Conservation (phyloP, 345 rosid species). For the Murraya paniculata region DNA sequence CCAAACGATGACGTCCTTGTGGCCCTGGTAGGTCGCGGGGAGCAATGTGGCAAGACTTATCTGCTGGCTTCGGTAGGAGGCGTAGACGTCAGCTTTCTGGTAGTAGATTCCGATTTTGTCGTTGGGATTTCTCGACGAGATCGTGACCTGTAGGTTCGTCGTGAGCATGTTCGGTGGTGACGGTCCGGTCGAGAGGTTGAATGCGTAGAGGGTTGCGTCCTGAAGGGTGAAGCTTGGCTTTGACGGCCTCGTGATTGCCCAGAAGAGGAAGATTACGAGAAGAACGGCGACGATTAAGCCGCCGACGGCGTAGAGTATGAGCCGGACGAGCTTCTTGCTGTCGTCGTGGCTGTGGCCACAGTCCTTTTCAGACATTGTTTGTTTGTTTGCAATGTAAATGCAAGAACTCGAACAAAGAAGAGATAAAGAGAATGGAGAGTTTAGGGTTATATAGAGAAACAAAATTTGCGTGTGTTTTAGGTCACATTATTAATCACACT, state of each 20-base stretch:
- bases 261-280: conserved; percentile 43
- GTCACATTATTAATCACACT: no score
- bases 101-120: conserved; percentile 58
- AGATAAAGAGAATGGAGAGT: no score
- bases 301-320: conserved; percentile 6
- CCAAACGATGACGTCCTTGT: conserved; percentile 56
- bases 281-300: conserved; percentile 21
- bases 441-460: neutral
- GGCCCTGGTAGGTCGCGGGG: conserved; percentile 66
- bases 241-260: conserved; percentile 58
- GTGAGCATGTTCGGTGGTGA: conserved; percentile 35
- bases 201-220: conserved; percentile 55
- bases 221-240: conserved; percentile 66
- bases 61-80: conserved; percentile 72
- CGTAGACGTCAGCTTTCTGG: conserved; percentile 44
- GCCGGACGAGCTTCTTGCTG: conserved; percentile 14
- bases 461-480: no score
- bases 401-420: no score
- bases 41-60: conserved; percentile 50
- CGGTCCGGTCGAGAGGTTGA: conserved; percentile 38
- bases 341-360: conserved; percentile 33
- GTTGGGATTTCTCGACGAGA: conserved; percentile 67
- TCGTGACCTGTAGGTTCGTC: conserved; percentile 56
- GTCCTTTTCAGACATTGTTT: conserved; percentile 33
- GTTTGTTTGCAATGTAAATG: no score